A percentile compares a stretch with the other conserved stretches of the same genome.
These are phyloP conservation scores for Colletotrichum sojae DNA, from an alignment of 2,329 filamentous ascomycete species.

Conservation along the genomic window DNA sequence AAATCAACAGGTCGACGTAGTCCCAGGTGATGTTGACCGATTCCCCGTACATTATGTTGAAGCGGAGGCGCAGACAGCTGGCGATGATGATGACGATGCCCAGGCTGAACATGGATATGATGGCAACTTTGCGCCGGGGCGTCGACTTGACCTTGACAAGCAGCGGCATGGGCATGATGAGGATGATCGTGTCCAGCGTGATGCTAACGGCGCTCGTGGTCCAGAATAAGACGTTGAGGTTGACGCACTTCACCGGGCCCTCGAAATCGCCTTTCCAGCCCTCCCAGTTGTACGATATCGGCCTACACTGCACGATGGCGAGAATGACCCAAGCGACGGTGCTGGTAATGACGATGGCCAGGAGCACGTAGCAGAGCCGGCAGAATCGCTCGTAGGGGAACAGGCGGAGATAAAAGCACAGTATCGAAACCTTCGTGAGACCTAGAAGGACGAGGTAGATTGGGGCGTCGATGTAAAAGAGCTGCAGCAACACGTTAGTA, in stretches of 20 bases:
- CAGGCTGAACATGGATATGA: constrained; percentile 61
- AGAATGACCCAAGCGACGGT: not conserved
- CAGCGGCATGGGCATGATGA: constrained; percentile 59
- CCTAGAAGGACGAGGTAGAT: constrained; percentile 23
- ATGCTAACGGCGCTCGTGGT: constrained; percentile 54
- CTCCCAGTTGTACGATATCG: constrained; percentile 32
- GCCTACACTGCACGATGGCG: constrained; percentile 11
- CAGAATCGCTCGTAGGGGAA: constrained; percentile 30
- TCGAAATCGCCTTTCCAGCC: constrained; percentile 29
- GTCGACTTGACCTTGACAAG: constrained; percentile 54
- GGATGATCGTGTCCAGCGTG: constrained; percentile 58
- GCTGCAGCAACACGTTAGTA: not conserved
- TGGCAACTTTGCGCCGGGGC: constrained; percentile 58
- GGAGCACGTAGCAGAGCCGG: constrained; percentile 15
- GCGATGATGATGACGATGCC: constrained; percentile 56
- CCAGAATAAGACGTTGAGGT: constrained; percentile 29
- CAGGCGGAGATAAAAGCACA: constrained; percentile 29
- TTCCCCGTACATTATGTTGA: constrained; percentile 49
- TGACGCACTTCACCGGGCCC: constrained; percentile 3
- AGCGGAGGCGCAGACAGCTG: constrained; percentile 52
- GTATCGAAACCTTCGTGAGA: constrained; percentile 23
- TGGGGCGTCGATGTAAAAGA: constrained; percentile 21
- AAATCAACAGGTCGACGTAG: constrained; percentile 56
- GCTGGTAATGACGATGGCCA: constrained; percentile 4
- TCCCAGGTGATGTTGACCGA: constrained; percentile 57